Percentiles rank a stretch among this genome's conserved stretches.
These are phyloP conservation scores for Arabidopsis hybrid DNA, from an alignment of 441 rosid species.

Conservation along the genomic window DNA sequence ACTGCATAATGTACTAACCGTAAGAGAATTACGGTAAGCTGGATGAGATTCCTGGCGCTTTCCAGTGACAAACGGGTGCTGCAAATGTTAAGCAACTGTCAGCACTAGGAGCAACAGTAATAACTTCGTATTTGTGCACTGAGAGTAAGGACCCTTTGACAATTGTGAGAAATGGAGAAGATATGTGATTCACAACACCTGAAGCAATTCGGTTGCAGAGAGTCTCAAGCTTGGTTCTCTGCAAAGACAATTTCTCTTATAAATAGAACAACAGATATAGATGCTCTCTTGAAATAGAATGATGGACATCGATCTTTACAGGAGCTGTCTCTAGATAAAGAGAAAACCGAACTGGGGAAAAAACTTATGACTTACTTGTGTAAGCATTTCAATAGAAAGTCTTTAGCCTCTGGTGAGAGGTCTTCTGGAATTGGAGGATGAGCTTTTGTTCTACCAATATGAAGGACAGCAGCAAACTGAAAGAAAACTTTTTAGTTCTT, in stretches of 20 bases:
- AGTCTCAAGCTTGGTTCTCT: conserved; percentile 70
- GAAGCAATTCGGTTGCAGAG: conserved; percentile 66
- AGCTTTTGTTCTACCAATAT: conserved; percentile 76
- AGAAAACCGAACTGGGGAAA: conserved; percentile 16
- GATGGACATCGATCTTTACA: conserved; percentile 22
- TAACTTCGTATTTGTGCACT: conserved; percentile 2
- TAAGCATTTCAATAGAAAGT: conserved; percentile 67
- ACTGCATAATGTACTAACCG: conserved; percentile 47
- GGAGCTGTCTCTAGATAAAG: conserved; percentile 12
- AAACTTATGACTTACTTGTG: conserved; percentile 54
- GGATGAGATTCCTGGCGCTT: conserved; percentile 56
- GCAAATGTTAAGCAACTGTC: conserved; percentile 38
- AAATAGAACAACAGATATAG: conserved; percentile 11
- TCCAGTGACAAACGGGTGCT: conserved; percentile 73
- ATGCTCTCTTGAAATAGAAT: conserved; percentile 8
- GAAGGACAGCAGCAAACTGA: conserved; percentile 83
- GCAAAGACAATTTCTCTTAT: conserved; percentile 23
- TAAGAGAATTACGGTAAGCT: conserved; percentile 48
- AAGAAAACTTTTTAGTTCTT: conserved; percentile 36
- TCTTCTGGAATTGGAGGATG: conserved; percentile 83
- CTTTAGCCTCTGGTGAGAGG: conserved; percentile 72
- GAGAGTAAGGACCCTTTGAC: conserved; percentile 22
- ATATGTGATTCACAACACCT: conserved; percentile 49
- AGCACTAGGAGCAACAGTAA: conserved; percentile 15
- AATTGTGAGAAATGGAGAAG: conserved; percentile 22